Percentiles rank a stretch among this genome's conserved stretches.
Conservation (phyloP, 2,329 filamentous ascomycete genomes). For the Neopestalotiopsis sp. region DNA sequence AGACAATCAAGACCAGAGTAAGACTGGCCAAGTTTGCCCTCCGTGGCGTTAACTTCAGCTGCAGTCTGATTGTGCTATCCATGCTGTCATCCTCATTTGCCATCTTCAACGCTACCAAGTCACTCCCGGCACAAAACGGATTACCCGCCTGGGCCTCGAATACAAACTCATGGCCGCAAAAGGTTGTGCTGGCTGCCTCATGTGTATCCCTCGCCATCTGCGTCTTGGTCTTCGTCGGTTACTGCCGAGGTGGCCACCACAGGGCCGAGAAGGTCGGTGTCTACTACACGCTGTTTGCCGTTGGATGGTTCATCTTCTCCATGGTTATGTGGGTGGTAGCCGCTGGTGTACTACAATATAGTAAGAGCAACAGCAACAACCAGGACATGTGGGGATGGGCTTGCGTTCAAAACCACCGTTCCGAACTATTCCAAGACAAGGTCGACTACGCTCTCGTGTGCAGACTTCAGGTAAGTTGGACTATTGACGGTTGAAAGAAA, state of each 20-base stretch:
- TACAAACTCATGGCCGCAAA: conserved; percentile 89
- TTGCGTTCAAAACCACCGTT: conserved; percentile 87
- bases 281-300: conserved; percentile 94
- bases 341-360: conserved; percentile 82
- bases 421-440: conserved; percentile 77
- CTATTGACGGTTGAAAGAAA: not conserved
- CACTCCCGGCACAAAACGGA: conserved; percentile 75
- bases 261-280: conserved; percentile 91
- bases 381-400: conserved; percentile 98
- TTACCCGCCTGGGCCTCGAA: conserved; percentile 83
- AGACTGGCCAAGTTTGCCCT: conserved; percentile 93
- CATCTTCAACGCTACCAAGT: conserved; percentile 89
- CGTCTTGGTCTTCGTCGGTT: conserved; percentile 80
- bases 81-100: conserved; percentile 88
- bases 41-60: conserved; percentile 96
- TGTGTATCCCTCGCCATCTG: conserved; percentile 82
- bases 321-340: conserved; percentile 91
- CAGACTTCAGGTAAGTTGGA: conserved; percentile 73
- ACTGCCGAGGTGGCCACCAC: conserved; percentile 86
- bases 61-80: conserved; percentile 90
- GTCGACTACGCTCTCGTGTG: conserved; percentile 91
- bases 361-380: conserved; percentile 73
- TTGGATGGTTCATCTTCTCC: conserved; percentile 92
- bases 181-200: conserved; percentile 78
- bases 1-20: conserved; percentile 94